Conservation (phyloP, 192 early-diverging fungal genomes). For the Mortierella hygrophila region DNA sequence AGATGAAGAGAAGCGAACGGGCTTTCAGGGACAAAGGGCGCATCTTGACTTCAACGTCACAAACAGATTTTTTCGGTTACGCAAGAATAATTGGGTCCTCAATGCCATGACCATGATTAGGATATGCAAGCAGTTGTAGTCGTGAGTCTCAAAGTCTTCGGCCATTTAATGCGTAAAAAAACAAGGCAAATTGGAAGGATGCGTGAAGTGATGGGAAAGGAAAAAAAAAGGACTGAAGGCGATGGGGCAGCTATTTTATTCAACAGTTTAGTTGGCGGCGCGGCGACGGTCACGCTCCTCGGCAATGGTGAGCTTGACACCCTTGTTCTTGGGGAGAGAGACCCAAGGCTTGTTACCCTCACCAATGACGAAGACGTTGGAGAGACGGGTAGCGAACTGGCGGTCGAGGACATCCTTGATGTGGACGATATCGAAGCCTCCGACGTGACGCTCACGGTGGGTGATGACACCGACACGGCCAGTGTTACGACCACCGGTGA, state of each 20-base stretch:
- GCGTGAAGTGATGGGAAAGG: not conserved
- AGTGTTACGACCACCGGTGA: conserved; percentile 99
- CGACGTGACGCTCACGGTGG: conserved; percentile 96
- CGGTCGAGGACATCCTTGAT: conserved; percentile 97
- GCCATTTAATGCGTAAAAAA: conserved; percentile 12
- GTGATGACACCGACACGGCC: conserved; percentile 97
- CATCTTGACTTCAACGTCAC: conserved; percentile 14
- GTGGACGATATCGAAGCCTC: conserved; percentile 99
- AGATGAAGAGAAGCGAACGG: not conserved
- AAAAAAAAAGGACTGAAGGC: conserved; percentile 11
- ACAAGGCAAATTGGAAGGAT: conserved; percentile 4
- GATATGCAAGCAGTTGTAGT: too few relatives aligned
- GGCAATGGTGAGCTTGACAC: conserved; percentile 98
- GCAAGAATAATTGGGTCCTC: too few relatives aligned
- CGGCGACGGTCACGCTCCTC: conserved; percentile 93
- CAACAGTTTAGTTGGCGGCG: conserved; percentile 40
- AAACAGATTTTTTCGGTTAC: not conserved
- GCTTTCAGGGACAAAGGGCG: not conserved
- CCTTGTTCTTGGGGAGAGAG: conserved; percentile 99
- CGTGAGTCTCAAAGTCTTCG: conserved; percentile 2
- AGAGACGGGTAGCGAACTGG: conserved; percentile 96
- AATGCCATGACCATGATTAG: too few relatives aligned
- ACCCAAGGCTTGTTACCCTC: conserved; percentile 91
- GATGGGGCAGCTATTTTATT: conserved; percentile 10
- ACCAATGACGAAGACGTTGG: conserved; percentile 95